A percentile compares a stretch with the other conserved stretches of the same genome.
Evolutionary conservation across 208 protist species (phyloP).

Genomic region (Trypanosoma caninum): DNA sequence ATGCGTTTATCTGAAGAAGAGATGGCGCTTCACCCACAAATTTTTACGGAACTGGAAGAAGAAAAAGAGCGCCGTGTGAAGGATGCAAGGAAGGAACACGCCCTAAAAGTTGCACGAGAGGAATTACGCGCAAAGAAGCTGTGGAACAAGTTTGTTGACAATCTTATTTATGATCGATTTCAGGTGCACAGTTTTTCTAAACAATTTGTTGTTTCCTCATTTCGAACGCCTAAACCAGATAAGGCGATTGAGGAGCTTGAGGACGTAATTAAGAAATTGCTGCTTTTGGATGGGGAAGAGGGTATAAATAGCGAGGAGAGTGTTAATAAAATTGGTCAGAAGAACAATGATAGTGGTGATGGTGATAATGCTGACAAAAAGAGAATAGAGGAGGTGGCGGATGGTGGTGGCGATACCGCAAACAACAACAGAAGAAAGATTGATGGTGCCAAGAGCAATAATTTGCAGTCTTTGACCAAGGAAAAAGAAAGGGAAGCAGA

Average conservation of each 20-base stretch:
- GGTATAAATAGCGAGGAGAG: background rate
- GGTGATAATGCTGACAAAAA: constrained; percentile 9
- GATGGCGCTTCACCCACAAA: constrained; percentile 86
- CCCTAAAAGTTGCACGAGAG: constrained; percentile 80
- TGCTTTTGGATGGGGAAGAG: constrained; percentile 32
- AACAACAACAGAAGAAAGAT: background rate
- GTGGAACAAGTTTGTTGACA: constrained; percentile 77
- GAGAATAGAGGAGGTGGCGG: background rate
- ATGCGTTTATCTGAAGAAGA: constrained; percentile 54
- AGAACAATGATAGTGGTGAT: background rate
- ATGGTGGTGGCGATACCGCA: background rate
- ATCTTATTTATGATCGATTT: constrained; percentile 91
- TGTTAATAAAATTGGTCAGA: too few relatives aligned
- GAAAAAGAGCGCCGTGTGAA: constrained; percentile 71
- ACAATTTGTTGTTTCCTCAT: constrained; percentile 81
- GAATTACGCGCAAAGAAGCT: constrained; percentile 89
- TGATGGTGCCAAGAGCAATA: background rate
- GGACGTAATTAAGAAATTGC: constrained; percentile 58
- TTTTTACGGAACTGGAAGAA: constrained; percentile 57
- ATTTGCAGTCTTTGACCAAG: too few relatives aligned
- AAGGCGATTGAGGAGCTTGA: constrained; percentile 40
- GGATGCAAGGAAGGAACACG: constrained; percentile 67
- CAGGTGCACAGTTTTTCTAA: constrained; percentile 72
- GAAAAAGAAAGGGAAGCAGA: too few relatives aligned
- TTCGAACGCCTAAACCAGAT: constrained; percentile 77